Evolutionary conservation across 768 basidiomycete species (phyloP).

Genomic region (Glaciozyma antarctica): DNA sequence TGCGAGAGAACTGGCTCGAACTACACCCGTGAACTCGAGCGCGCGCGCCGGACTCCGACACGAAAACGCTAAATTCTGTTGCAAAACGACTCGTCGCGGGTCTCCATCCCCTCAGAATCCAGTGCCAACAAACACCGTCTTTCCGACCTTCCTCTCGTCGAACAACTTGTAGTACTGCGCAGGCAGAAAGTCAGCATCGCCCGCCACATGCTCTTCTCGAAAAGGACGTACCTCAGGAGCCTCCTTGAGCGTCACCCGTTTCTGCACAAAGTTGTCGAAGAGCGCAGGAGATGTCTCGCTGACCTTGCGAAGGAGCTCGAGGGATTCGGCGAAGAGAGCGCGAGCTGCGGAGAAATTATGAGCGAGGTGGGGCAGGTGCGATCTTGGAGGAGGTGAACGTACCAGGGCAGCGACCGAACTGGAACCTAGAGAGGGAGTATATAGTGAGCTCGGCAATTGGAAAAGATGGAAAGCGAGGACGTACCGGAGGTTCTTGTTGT

Average conservation of each 20-base stretch:
- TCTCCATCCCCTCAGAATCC: too few relatives aligned
- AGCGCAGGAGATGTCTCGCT: neutral
- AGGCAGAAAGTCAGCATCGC: too few relatives aligned
- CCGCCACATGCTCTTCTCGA: too few relatives aligned
- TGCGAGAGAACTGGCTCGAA: too few relatives aligned
- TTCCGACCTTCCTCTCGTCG: neutral
- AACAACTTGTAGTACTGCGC: slow-evolving; percentile 1
- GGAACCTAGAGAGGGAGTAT: neutral
- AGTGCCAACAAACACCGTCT: neutral
- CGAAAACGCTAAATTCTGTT: too few relatives aligned
- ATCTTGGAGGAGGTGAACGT: neutral
- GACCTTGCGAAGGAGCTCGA: neutral
- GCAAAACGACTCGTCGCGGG: too few relatives aligned
- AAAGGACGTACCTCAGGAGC: neutral
- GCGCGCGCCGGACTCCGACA: too few relatives aligned
- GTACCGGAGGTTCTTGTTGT: neutral
- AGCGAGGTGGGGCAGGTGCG: neutral
- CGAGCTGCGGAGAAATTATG: neutral
- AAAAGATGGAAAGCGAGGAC: too few relatives aligned
- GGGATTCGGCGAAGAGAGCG: neutral
- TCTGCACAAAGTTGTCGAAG: neutral
- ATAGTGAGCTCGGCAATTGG: too few relatives aligned
- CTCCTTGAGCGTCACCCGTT: neutral
- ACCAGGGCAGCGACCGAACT: neutral
- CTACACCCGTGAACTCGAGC: too few relatives aligned